Conservation (phyloP, 2,329 filamentous ascomycete genomes). For the Claviceps cyperi region DNA sequence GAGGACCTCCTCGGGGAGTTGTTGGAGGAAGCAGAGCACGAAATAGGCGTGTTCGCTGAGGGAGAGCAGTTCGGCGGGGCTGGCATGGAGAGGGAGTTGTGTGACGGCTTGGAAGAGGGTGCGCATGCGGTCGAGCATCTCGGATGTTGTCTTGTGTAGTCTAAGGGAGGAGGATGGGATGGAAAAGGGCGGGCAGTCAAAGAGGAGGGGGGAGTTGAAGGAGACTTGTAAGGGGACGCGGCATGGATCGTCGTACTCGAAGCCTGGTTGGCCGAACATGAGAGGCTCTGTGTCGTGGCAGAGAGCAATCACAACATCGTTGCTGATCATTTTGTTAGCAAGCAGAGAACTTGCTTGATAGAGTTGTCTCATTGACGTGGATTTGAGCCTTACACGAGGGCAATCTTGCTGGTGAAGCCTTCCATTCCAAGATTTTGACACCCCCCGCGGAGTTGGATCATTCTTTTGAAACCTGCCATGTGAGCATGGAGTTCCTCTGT, state of each 20-base stretch:
- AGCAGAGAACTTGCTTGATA: neutral
- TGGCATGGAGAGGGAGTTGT: conserved; percentile 21
- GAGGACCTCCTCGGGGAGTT: conserved; percentile 16
- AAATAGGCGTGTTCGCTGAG: conserved; percentile 25
- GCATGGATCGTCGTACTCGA: conserved; percentile 25
- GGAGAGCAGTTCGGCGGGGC: conserved; percentile 22
- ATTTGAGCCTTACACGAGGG: conserved; percentile 28
- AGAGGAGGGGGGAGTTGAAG: conserved; percentile 33
- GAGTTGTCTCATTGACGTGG: no score
- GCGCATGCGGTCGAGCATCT: conserved; percentile 37
- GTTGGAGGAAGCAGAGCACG: conserved; percentile 24
- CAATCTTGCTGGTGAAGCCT: conserved; percentile 32
- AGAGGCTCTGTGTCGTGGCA: conserved; percentile 30
- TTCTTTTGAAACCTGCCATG: conserved; percentile 30
- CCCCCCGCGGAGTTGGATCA: conserved; percentile 33
- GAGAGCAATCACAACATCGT: conserved; percentile 33
- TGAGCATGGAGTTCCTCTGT: conserved; percentile 30
- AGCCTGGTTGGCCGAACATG: conserved; percentile 26
- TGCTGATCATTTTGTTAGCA: conserved; percentile 18
- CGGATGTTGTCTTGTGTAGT: conserved; percentile 31
- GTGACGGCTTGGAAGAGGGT: conserved; percentile 30
- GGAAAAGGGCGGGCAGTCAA: conserved; percentile 26
- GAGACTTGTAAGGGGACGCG: conserved; percentile 26
- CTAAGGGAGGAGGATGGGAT: conserved; percentile 25
- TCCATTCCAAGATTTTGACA: conserved; percentile 30